A percentile compares a stretch with the other conserved stretches of the same genome.
phyloP scores from a whole-genome alignment of 148 eudicot species.

The Rhododendron vialii region DNA sequence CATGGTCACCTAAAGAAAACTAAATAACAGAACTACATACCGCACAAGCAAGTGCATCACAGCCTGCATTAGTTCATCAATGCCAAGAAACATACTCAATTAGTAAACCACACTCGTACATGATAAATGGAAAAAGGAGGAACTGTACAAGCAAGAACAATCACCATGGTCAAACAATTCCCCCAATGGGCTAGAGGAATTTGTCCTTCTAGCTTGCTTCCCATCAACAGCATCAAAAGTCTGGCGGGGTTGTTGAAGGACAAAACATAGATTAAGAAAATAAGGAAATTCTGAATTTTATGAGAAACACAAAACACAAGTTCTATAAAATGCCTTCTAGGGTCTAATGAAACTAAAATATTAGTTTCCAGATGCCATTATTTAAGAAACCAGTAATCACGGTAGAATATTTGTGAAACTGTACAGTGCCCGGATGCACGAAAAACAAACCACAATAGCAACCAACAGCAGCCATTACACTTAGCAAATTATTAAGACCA shows the following conservation, averaged over 20 bases:
- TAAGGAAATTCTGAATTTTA: background rate
- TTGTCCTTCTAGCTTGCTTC: conserved; percentile 98
- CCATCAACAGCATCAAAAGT: conserved; percentile 99
- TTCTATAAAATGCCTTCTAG: background rate
- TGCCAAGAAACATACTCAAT: conserved; percentile 2
- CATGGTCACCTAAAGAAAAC: background rate
- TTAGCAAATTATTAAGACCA: background rate
- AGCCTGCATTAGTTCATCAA: conserved; percentile 50
- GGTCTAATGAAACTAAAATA: background rate
- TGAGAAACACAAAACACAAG: background rate
- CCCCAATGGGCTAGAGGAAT: conserved; percentile 96
- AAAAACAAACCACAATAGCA: background rate
- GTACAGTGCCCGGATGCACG: background rate
- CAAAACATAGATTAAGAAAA: background rate
- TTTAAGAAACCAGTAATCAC: background rate
- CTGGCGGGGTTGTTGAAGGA: conserved; percentile 30
- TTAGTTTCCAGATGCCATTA: background rate
- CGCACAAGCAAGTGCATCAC: conserved; percentile 91
- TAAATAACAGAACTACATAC: conserved; percentile 39
- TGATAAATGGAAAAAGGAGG: background rate
- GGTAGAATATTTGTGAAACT: background rate
- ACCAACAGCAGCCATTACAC: background rate
- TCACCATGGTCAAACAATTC: conserved; percentile 98
- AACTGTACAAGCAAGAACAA: background rate
- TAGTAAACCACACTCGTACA: background rate